Percentiles rank a stretch among this genome's conserved stretches.
These are phyloP conservation scores for Sporothrix brunneoviolacea DNA, from an alignment of 2,329 filamentous ascomycete genomes.

Conservation along the genomic window DNA sequence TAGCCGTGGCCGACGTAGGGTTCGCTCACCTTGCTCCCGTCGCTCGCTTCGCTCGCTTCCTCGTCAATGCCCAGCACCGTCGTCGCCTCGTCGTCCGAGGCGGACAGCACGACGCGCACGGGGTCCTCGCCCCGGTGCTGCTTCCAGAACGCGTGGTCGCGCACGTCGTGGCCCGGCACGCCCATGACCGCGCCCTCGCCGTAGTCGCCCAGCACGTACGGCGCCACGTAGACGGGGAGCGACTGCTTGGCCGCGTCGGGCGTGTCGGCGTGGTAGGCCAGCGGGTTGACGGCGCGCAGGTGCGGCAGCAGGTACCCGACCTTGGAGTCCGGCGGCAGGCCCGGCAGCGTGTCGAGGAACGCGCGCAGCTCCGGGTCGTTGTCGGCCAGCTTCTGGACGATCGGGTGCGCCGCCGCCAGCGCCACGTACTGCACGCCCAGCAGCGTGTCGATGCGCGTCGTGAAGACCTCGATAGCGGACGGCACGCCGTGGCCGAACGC, in stretches of 20 bases:
- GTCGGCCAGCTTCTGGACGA: slow-evolving; percentile 56
- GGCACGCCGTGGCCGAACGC: slow-evolving; percentile 34
- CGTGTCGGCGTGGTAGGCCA: slow-evolving; percentile 48
- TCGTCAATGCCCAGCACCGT: slow-evolving; percentile 26
- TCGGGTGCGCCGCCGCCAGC: slow-evolving; percentile 64
- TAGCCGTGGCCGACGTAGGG: slow-evolving; percentile 61
- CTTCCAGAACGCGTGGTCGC: slow-evolving; percentile 76
- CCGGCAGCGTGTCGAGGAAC: slow-evolving; percentile 60
- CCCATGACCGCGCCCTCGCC: slow-evolving; percentile 89
- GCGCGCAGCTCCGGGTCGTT: slow-evolving; percentile 53
- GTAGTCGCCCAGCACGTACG: slow-evolving; percentile 80
- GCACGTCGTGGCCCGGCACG: slow-evolving; percentile 74
- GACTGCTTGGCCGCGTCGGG: slow-evolving; percentile 46
- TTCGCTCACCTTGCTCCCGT: slow-evolving; percentile 23
- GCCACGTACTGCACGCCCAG: slow-evolving; percentile 82
- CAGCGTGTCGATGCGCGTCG: slow-evolving; percentile 79
- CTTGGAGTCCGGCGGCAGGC: slow-evolving; percentile 49
- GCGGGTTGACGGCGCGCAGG: slow-evolving; percentile 58
- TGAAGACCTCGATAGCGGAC: slow-evolving; percentile 64
- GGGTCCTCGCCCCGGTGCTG: slow-evolving; percentile 56
- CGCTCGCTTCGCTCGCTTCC: neutral
- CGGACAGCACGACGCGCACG: slow-evolving; percentile 56
- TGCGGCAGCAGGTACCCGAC: slow-evolving; percentile 61
- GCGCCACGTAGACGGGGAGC: slow-evolving; percentile 72
- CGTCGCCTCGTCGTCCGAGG: slow-evolving; percentile 42